Base-by-base conservation (phyloP, 305 asterid genomes). In the Solanum hybrid region DNA sequence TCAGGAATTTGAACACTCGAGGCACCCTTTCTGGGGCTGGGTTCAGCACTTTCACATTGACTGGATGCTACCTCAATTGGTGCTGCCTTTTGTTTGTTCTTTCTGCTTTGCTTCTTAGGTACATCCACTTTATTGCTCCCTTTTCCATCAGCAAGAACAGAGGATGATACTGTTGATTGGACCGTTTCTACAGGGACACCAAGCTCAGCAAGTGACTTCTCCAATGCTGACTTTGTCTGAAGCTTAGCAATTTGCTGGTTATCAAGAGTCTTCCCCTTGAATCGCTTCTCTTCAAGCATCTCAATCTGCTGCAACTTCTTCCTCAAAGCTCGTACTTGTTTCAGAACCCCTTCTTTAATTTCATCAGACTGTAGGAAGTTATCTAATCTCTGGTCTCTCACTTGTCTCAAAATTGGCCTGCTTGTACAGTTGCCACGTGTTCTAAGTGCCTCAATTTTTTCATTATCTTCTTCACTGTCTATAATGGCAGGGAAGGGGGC, bases 281-380 rank as follows among this genome's bases (percentile, higher is more conserved):
- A 92, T 75, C 86, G 95, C 92, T 96, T 97, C 68, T 94, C 98
- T 93, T 97, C 99, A 29, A 97, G 98, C 92, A 97, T 94, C 93
- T 96, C 98, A 92, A 97, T 95, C 95, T 97, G 99, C 93, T 97
- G 99, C 95, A 97, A 91, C 94, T 97, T 97, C 93, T 97, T 97
- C 94, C 95, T 95, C 90, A 96, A 90, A 89, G 97, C 96, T 90
- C 99, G 94, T 89, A 97, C 93, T 91, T 94, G 95, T 90, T 96
- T 97, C 91, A 93, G 89, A 90, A 93, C 90, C 29, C 90, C 95
- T 80, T 95, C 96, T 79, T 91, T 92, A 17, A 88, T 95, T 89
- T 94, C 96, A 89, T 92, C 91, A 79, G 94, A 86, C 91, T 93
- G 95, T 70, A 97, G 92, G 94, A 96, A 97, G 91, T 96, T 93